Evolutionary conservation across 768 basidiomycete species (phyloP).

Genomic region (Omphalotus guepiniiformis): DNA sequence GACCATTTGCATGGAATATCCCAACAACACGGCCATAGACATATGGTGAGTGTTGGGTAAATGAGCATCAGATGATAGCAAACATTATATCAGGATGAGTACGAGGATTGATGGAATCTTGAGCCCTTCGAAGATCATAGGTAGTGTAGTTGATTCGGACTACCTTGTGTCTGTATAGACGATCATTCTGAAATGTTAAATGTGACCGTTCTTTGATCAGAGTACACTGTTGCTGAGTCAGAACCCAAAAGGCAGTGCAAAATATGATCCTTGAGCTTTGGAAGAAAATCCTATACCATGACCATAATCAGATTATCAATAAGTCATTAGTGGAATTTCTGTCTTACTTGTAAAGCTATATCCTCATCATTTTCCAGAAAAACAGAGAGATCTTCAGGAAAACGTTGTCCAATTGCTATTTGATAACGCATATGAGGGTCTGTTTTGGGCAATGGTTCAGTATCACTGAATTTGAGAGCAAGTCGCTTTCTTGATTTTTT

Average conservation of each 20-base stretch:
- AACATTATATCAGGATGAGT: constrained; percentile 22
- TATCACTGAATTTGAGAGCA: background rate
- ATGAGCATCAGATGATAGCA: constrained; percentile 10
- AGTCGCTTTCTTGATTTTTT: too few relatives aligned
- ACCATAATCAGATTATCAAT: background rate
- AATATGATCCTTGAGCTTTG: constrained; percentile 24
- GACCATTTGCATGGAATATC: constrained; percentile 21
- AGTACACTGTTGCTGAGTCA: constrained; percentile 11
- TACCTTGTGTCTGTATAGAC: background rate
- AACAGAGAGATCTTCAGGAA: too few relatives aligned
- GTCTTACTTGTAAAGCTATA: too few relatives aligned
- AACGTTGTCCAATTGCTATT: background rate
- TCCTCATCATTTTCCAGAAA: too few relatives aligned
- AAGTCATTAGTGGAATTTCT: too few relatives aligned
- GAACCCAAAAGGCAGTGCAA: constrained; percentile 19
- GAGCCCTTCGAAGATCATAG: constrained; percentile 28
- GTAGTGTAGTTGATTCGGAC: constrained; percentile 28
- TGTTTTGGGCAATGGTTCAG: background rate
- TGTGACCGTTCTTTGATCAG: constrained; percentile 11
- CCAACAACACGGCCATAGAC: constrained; percentile 19
- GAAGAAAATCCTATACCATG: constrained; percentile 21
- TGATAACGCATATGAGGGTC: background rate
- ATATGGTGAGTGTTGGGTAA: constrained; percentile 7
- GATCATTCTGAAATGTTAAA: constrained; percentile 14
- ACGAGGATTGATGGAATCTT: constrained; percentile 27